Conservation (phyloP, 2,329 filamentous ascomycete species). For the Trichoderma gracile region DNA sequence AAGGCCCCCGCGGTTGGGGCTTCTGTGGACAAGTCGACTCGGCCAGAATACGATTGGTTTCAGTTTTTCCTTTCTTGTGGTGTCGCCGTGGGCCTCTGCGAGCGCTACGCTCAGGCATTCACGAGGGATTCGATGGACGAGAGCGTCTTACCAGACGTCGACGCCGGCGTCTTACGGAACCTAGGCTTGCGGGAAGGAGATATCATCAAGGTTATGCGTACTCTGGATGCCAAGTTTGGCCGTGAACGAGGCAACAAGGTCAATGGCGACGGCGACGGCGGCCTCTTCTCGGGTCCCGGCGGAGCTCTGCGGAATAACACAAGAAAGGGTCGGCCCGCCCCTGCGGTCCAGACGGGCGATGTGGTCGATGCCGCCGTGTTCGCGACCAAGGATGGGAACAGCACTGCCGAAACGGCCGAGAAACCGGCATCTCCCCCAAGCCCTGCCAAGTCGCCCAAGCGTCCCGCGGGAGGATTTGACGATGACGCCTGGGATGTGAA, state of each 20-base stretch:
- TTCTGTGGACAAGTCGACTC: conserved; percentile 62
- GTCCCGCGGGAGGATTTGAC: conserved; percentile 68
- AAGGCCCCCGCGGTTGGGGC: conserved; percentile 53
- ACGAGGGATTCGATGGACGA: conserved; percentile 93
- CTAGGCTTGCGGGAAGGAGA: conserved; percentile 95
- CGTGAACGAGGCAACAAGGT: conserved; percentile 55
- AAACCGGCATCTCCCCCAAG: conserved; percentile 32
- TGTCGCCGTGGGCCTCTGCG: conserved; percentile 88
- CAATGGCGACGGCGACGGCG: conserved; percentile 60
- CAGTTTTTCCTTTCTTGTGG: conserved; percentile 95
- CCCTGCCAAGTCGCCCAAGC: conserved; percentile 36
- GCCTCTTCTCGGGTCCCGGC: conserved; percentile 91
- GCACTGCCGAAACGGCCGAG: conserved; percentile 29
- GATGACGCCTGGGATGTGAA: conserved; percentile 98
- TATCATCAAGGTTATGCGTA: conserved; percentile 92
- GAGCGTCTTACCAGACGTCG: conserved; percentile 86
- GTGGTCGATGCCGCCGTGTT: conserved; percentile 87
- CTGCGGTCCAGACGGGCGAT: conserved; percentile 82
- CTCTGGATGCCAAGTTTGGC: conserved; percentile 76
- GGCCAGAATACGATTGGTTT: conserved; percentile 92
- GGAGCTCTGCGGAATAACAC: conserved; percentile 92
- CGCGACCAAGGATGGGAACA: conserved; percentile 54
- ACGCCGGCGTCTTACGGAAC: conserved; percentile 76
- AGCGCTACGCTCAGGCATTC: conserved; percentile 90
- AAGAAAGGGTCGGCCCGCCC: conserved; percentile 83